Percentiles rank a stretch among this genome's conserved stretches.
Evolutionary conservation across 805 yeast genomes (phyloP).

Genomic region (Hyphopichia homilentoma): DNA sequence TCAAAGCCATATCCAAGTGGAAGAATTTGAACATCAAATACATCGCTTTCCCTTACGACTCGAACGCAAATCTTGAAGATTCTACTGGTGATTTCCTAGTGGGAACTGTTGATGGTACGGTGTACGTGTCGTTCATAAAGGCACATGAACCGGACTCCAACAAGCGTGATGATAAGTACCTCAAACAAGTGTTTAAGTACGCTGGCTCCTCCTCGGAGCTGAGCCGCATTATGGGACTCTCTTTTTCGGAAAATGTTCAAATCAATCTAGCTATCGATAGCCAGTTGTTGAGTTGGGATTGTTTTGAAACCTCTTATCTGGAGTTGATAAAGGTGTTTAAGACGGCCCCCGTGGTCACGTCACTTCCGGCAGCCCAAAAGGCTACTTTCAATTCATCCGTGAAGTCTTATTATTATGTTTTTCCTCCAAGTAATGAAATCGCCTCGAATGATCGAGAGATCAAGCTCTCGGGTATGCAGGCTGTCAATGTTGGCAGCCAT

Average conservation of each 20-base stretch:
- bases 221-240: slow-evolving; percentile 13
- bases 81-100: slow-evolving; percentile 29
- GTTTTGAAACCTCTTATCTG: slow-evolving; percentile 24
- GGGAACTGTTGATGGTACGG: slow-evolving; percentile 24
- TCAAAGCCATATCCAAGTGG: slow-evolving; percentile 30
- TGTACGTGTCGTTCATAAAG: slow-evolving; percentile 25
- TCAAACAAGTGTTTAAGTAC: slow-evolving; percentile 23
- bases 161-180: slow-evolving; percentile 34
- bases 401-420: slow-evolving; percentile 11
- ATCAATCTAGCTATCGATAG: slow-evolving; percentile 18
- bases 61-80: slow-evolving; percentile 1
- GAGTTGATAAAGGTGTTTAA: slow-evolving; percentile 29
- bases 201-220: slow-evolving; percentile 1
- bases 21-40: slow-evolving; percentile 24
- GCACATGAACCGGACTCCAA: slow-evolving; percentile 23
- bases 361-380: slow-evolving; percentile 2
- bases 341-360: slow-evolving; percentile 9
- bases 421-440: slow-evolving; percentile 13
- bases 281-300: slow-evolving; percentile 28
- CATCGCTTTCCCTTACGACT: slow-evolving; percentile 19
- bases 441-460: slow-evolving; percentile 30
- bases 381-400: slow-evolving; percentile 12
- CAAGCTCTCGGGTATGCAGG: slow-evolving; percentile 13
- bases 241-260: slow-evolving; percentile 17
- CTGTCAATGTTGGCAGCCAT: slow-evolving; percentile 7